A percentile compares a stretch with the other conserved stretches of the same genome.
Evolutionary conservation across 352 stramenopile genomes (phyloP).

Genomic region (Globisporangium alternatum): DNA sequence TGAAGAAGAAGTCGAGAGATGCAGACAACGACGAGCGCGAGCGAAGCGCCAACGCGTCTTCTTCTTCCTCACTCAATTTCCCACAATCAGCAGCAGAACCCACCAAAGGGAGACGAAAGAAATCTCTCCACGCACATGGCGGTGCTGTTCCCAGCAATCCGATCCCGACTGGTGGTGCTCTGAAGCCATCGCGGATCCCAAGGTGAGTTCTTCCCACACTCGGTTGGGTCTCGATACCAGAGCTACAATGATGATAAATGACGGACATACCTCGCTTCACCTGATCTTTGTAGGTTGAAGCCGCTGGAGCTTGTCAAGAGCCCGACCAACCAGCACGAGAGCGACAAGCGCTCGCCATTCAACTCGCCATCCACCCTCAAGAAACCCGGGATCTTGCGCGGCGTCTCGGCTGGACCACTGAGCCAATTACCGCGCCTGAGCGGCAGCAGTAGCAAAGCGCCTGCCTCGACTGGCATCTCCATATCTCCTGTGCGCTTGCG

Average conservation of each 20-base stretch:
- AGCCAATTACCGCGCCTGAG: constrained; percentile 23
- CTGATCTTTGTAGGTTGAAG: constrained; percentile 30
- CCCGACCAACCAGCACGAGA: constrained; percentile 14
- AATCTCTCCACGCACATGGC: not conserved
- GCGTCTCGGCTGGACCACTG: constrained; percentile 23
- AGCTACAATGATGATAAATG: not conserved
- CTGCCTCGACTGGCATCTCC: constrained; percentile 18
- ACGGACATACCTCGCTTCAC: not conserved
- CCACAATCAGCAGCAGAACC: not conserved
- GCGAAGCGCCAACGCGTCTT: not conserved
- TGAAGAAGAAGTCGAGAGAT: constrained; percentile 6
- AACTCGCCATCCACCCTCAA: not conserved
- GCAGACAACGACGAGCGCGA: constrained; percentile 19
- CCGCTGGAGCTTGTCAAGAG: constrained; percentile 25
- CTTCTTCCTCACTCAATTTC: not conserved
- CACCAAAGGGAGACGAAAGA: not conserved
- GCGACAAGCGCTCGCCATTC: constrained; percentile 1
- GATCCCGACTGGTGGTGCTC: not conserved
- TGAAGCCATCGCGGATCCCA: constrained; percentile 16
- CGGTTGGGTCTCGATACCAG: not conserved
- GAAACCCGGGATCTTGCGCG: constrained; percentile 16
- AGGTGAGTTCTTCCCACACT: constrained; percentile 8
- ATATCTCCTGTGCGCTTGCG: constrained; percentile 36
- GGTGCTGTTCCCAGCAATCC: not conserved
- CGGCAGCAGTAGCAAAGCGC: constrained; percentile 15